phyloP scores from a whole-genome alignment of 495 filamentous ascomycete genomes.

The Monascus purpureus region DNA sequence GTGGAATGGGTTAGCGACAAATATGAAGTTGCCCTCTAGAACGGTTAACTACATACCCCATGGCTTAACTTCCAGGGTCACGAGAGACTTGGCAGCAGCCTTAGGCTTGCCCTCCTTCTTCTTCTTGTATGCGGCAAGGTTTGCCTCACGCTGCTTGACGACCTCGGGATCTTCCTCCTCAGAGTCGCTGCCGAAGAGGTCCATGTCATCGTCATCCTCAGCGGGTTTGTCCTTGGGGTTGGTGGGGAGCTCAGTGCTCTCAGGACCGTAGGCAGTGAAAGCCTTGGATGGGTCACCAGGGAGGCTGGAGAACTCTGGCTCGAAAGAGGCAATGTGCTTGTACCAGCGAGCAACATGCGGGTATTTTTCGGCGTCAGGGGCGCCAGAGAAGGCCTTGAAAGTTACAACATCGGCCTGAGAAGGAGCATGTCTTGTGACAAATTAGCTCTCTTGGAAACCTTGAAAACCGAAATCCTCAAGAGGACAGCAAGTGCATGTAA shows the following conservation, averaged over 20 bases:
- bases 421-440: constrained; percentile 49
- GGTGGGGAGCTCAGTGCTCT: constrained; percentile 52
- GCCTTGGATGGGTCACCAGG: constrained; percentile 80
- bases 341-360: constrained; percentile 94
- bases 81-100: constrained; percentile 84
- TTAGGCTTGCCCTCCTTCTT: constrained; percentile 94
- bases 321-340: constrained; percentile 89
- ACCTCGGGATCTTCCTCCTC: constrained; percentile 84
- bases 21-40: too few species aligned
- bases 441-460: neutral
- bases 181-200: constrained; percentile 82
- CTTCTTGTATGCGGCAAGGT: constrained; percentile 84
- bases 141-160: constrained; percentile 66
- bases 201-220: constrained; percentile 64
- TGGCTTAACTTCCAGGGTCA: constrained; percentile 93
- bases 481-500: too few species aligned
- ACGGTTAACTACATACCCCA: constrained; percentile 76
- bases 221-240: constrained; percentile 80
- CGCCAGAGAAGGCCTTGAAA: constrained; percentile 73
- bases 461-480: too few species aligned
- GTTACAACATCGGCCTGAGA: constrained; percentile 91
- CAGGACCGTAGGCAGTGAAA: constrained; percentile 85
- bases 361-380: constrained; percentile 72
- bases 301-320: constrained; percentile 80
- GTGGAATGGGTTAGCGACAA: too few species aligned